These are phyloP conservation scores for Camelina neglecta DNA, from an alignment of 345 rosid genomes.

Conservation along the genomic window DNA sequence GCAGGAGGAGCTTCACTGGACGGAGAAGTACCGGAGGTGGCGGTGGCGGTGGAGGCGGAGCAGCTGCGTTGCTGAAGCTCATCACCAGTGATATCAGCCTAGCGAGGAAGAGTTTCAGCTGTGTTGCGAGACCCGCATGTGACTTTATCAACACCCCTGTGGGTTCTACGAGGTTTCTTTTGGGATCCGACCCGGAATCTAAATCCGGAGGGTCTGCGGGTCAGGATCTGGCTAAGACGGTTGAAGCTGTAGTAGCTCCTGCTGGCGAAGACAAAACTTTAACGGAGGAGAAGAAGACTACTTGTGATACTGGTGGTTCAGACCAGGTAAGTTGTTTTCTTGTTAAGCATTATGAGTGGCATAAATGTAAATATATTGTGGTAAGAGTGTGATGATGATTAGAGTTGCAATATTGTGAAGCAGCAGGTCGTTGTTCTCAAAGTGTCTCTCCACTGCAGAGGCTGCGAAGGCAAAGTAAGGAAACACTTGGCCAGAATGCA, in stretches of 20 bases:
- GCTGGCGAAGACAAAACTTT: slow-evolving; percentile 13
- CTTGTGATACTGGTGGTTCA: slow-evolving; percentile 27
- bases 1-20: slow-evolving; percentile 38
- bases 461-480: slow-evolving; percentile 86
- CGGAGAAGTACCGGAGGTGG: slow-evolving; percentile 28
- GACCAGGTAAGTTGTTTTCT: slow-evolving; percentile 39
- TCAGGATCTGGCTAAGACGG: slow-evolving; percentile 49
- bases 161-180: slow-evolving; percentile 73
- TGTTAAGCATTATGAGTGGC: slow-evolving; percentile 17
- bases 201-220: slow-evolving; percentile 48
- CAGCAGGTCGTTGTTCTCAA: slow-evolving; percentile 80
- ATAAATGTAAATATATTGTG: slow-evolving; percentile 21
- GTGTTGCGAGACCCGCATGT: slow-evolving; percentile 44
- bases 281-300: slow-evolving; percentile 18
- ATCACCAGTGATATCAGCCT: slow-evolving; percentile 33
- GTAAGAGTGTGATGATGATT: slow-evolving; percentile 26
- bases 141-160: slow-evolving; percentile 61
- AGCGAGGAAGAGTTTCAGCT: slow-evolving; percentile 51
- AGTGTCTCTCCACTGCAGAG: slow-evolving; percentile 94
- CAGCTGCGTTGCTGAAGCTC: slow-evolving; percentile 37
- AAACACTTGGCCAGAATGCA: slow-evolving; percentile 91
- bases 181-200: slow-evolving; percentile 51
- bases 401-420: slow-evolving; percentile 4
- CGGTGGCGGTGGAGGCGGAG: slow-evolving; percentile 19
- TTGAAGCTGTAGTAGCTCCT: neutral